These are phyloP conservation scores for Fistulifera solaris DNA, from an alignment of 108 stramenopile species.

Conservation along the genomic window DNA sequence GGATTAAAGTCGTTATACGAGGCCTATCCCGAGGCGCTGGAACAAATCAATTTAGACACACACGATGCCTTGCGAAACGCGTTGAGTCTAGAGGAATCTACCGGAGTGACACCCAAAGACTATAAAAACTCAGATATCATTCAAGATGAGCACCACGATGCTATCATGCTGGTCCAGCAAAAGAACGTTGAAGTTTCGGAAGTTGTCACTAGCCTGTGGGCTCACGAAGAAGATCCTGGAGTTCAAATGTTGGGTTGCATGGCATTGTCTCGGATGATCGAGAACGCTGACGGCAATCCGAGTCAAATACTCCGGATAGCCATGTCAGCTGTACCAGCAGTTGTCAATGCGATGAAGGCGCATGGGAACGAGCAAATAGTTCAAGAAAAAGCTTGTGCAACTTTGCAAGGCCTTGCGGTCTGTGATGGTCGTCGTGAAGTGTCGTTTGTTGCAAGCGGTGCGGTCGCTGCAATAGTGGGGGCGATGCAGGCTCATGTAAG, in stretches of 20 bases:
- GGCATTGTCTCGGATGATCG: conserved; percentile 38
- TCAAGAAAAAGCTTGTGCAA: conserved; percentile 73
- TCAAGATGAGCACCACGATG: conserved; percentile 78
- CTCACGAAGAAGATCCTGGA: conserved; percentile 80
- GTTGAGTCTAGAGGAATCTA: conserved; percentile 31
- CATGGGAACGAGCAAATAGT: conserved; percentile 80
- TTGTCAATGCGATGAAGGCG: conserved; percentile 83
- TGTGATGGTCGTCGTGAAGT: conserved; percentile 68
- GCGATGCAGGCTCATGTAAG: conserved; percentile 88
- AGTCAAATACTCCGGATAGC: conserved; percentile 39
- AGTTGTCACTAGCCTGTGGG: conserved; percentile 76
- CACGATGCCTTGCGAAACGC: conserved; percentile 35
- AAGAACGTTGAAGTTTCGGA: conserved; percentile 44
- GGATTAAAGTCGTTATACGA: conserved; percentile 71
- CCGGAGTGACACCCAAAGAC: conserved; percentile 11
- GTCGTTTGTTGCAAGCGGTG: conserved; percentile 76
- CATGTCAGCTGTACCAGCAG: conserved; percentile 53
- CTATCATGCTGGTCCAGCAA: conserved; percentile 81
- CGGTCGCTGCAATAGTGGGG: conserved; percentile 67
- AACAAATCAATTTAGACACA: conserved; percentile 45
- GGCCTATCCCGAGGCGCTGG: conserved; percentile 62
- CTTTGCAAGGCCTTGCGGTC: conserved; percentile 40
- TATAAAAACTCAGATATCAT: conserved; percentile 23
- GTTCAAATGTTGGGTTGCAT: conserved; percentile 82
- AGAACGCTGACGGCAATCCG: conserved; percentile 1